Evolutionary conservation across 352 stramenopile species (phyloP).

Genomic region (Phytopythium oedochilum): DNA sequence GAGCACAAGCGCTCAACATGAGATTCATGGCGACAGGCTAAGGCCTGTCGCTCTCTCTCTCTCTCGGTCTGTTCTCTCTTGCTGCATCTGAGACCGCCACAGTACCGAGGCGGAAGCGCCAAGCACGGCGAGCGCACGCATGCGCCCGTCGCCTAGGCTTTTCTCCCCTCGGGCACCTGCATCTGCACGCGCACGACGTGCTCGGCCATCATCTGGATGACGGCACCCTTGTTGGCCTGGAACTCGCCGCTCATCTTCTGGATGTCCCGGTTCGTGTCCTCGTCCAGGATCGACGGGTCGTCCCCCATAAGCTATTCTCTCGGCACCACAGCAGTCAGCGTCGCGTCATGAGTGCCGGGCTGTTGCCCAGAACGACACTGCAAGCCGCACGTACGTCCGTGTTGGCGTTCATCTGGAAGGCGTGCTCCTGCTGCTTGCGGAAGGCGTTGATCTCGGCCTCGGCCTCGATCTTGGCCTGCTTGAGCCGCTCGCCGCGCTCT

Average conservation of each 20-base stretch:
- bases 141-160: slow-evolving; percentile 35
- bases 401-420: slow-evolving; percentile 85
- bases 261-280: slow-evolving; percentile 75
- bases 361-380: too few species aligned
- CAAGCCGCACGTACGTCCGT: slow-evolving; percentile 54
- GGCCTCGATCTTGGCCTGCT: slow-evolving; percentile 86
- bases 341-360: too few species aligned
- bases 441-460: slow-evolving; percentile 83
- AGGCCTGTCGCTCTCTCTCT: too few species aligned
- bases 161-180: slow-evolving; percentile 61
- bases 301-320: slow-evolving; percentile 82
- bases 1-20: not conserved
- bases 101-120: too few species aligned
- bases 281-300: slow-evolving; percentile 68
- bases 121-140: too few species aligned
- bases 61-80: too few species aligned
- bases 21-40: not conserved
- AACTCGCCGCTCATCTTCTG: slow-evolving; percentile 77
- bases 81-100: too few species aligned
- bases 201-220: slow-evolving; percentile 74
- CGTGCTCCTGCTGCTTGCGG: slow-evolving; percentile 80
- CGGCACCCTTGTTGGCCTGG: slow-evolving; percentile 56
- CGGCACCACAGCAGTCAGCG: not conserved
- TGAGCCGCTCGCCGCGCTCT: slow-evolving; percentile 84
- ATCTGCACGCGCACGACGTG: slow-evolving; percentile 63